Percentiles rank a stretch among this genome's conserved stretches.
phyloP scores from a whole-genome alignment of 495 filamentous ascomycete species.

The Margaritispora aquatica region DNA sequence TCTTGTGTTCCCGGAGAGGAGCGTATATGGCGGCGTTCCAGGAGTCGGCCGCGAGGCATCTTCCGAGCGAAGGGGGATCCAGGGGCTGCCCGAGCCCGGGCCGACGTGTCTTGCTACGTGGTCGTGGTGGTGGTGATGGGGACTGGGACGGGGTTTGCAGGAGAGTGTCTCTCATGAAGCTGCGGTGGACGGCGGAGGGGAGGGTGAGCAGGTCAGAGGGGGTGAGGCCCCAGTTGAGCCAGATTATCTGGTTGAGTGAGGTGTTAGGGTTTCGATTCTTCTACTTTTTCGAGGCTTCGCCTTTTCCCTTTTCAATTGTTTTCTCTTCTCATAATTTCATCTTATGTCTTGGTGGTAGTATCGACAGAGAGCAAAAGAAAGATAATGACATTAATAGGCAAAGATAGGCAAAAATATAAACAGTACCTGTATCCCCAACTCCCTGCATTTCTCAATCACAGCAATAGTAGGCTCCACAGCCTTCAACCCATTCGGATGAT shows the following conservation, averaged over 20 bases:
- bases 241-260: slow-evolving; percentile 43
- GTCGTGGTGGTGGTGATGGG: background rate
- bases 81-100: no score
- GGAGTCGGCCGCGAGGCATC: slow-evolving; percentile 41
- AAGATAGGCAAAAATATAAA: no score
- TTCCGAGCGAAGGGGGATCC: no score
- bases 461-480: slow-evolving; percentile 30
- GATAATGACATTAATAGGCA: no score
- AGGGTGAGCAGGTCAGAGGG: slow-evolving; percentile 43
- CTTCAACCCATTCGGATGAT: slow-evolving; percentile 29
- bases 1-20: slow-evolving; percentile 31
- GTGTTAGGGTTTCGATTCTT: no score
- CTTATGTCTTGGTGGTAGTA: no score
- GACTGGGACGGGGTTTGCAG: no score
- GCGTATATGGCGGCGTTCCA: slow-evolving; percentile 50
- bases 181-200: slow-evolving; percentile 41
- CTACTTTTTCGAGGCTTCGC: no score
- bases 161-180: slow-evolving; percentile 37
- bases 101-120: no score
- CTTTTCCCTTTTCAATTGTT: no score
- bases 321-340: no score
- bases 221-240: slow-evolving; percentile 56
- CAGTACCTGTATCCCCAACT: slow-evolving; percentile 38
- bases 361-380: no score
- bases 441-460: slow-evolving; percentile 28